phyloP scores from a whole-genome alignment of 208 protist genomes.

The Perkinsela sp. region DNA sequence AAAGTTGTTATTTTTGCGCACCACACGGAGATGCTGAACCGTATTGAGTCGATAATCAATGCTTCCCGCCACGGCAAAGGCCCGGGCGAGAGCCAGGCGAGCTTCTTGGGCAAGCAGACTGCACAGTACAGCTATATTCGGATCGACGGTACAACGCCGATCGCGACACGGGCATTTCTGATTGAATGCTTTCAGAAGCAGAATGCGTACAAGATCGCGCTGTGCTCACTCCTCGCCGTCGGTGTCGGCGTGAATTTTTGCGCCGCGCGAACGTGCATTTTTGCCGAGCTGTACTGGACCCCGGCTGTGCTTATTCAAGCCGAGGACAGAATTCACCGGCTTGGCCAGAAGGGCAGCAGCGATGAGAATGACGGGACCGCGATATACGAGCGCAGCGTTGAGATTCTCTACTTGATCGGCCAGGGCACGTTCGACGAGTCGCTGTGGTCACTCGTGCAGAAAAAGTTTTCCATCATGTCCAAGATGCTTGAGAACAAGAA shows the following conservation, averaged over 20 bases:
- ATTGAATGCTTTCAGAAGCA: constrained; percentile 38
- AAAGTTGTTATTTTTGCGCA: constrained; percentile 78
- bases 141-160: constrained; percentile 56
- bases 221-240: constrained; percentile 73
- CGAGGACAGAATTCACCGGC: constrained; percentile 81
- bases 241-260: constrained; percentile 81
- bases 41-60: constrained; percentile 34
- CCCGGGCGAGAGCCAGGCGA: constrained; percentile 7
- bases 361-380: not conserved
- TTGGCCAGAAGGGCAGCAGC: constrained; percentile 33
- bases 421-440: constrained; percentile 58
- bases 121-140: constrained; percentile 61
- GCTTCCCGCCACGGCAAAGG: constrained; percentile 11
- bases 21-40: constrained; percentile 67
- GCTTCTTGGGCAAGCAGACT: too few relatives aligned
- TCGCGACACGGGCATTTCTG: constrained; percentile 21
- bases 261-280: constrained; percentile 68
- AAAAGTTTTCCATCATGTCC: constrained; percentile 42
- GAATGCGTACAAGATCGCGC: constrained; percentile 30
- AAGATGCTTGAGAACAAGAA: constrained; percentile 23
- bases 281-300: constrained; percentile 88
- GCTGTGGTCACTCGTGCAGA: constrained; percentile 61
- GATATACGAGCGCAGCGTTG: constrained; percentile 17
- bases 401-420: constrained; percentile 71
- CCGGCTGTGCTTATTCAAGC: constrained; percentile 77